These are phyloP conservation scores for Orbilia ellipsospora DNA, from an alignment of 2,329 filamentous ascomycete genomes.

Conservation along the genomic window DNA sequence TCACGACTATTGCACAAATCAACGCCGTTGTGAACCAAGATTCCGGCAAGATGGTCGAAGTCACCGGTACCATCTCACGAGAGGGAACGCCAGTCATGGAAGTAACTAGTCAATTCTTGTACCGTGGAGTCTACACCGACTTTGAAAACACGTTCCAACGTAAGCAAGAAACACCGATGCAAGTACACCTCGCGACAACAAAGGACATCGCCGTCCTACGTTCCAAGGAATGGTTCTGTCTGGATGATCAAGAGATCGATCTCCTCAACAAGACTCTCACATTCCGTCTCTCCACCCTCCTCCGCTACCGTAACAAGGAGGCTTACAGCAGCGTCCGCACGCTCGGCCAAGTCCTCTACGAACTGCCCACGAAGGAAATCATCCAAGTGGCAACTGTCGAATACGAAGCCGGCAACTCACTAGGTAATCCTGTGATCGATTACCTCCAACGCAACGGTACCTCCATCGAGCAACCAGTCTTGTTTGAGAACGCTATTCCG, in stretches of 20 bases:
- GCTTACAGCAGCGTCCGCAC: slow-evolving; percentile 94
- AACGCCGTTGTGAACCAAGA: slow-evolving; percentile 99
- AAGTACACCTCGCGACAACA: slow-evolving; percentile 84
- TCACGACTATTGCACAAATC: slow-evolving; percentile 92
- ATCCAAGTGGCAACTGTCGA: slow-evolving; percentile 98
- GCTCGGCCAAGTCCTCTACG: slow-evolving; percentile 87
- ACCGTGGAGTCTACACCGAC: slow-evolving; percentile 90
- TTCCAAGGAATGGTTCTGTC: slow-evolving; percentile 97
- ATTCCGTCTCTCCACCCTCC: slow-evolving; percentile 92
- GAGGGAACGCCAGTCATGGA: slow-evolving; percentile 92
- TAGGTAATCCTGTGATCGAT: slow-evolving; percentile 96
- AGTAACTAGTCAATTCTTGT: slow-evolving; percentile 97
- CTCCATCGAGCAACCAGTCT: slow-evolving; percentile 92
- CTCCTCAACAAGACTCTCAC: slow-evolving; percentile 92
- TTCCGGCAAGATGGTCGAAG: slow-evolving; percentile 99
- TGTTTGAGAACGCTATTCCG: slow-evolving; percentile 97
- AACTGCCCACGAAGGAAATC: slow-evolving; percentile 95
- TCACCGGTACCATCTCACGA: slow-evolving; percentile 94
- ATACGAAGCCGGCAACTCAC: slow-evolving; percentile 88
- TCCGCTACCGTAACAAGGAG: slow-evolving; percentile 93
- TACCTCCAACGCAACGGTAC: slow-evolving; percentile 92
- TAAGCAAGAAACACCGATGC: slow-evolving; percentile 94
- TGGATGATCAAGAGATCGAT: slow-evolving; percentile 85
- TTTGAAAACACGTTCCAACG: slow-evolving; percentile 99
- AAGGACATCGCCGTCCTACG: slow-evolving; percentile 94